Percentiles rank a stretch among this genome's conserved stretches.
Conservation (phyloP, 2,329 filamentous ascomycete species). For the Phaeosphaeria sp. region DNA sequence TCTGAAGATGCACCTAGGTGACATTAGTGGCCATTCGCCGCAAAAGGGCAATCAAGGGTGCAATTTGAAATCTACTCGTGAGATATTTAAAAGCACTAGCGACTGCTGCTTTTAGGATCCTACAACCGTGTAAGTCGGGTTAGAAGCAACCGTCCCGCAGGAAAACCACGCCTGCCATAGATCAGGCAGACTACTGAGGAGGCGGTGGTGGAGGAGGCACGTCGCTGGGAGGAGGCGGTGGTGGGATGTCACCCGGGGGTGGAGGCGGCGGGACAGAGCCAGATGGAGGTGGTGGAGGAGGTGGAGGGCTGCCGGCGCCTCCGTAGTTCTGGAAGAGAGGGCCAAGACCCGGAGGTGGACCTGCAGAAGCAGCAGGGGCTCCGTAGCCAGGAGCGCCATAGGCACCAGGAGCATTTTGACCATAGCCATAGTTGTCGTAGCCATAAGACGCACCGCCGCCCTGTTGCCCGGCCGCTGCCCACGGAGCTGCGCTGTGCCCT, state of each 20-base stretch:
- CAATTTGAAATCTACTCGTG: background rate
- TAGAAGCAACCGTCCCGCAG: background rate
- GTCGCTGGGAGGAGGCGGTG: constrained; percentile 64
- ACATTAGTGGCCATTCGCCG: background rate
- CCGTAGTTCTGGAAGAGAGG: constrained; percentile 72
- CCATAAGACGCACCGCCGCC: constrained; percentile 53
- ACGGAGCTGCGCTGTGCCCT: constrained; percentile 43
- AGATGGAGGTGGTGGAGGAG: constrained; percentile 68
- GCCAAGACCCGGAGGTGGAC: constrained; percentile 62
- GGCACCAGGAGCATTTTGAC: constrained; percentile 47
- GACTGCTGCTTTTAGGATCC: background rate
- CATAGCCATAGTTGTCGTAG: constrained; percentile 44
- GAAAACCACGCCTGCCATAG: background rate
- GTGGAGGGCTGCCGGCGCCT: constrained; percentile 61
- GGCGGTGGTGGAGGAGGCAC: constrained; percentile 62
- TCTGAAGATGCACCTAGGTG: background rate
- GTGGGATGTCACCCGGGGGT: constrained; percentile 60
- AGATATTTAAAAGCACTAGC: background rate
- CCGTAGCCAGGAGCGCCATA: constrained; percentile 52
- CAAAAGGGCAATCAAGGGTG: background rate
- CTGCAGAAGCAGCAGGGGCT: constrained; percentile 50
- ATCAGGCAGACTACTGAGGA: constrained; percentile 24
- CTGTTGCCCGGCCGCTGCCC: constrained; percentile 42
- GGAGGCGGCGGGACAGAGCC: constrained; percentile 66
- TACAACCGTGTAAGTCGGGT: background rate